Conservation (phyloP, 352 stramenopile species). For the Pythium inflatum region DNA sequence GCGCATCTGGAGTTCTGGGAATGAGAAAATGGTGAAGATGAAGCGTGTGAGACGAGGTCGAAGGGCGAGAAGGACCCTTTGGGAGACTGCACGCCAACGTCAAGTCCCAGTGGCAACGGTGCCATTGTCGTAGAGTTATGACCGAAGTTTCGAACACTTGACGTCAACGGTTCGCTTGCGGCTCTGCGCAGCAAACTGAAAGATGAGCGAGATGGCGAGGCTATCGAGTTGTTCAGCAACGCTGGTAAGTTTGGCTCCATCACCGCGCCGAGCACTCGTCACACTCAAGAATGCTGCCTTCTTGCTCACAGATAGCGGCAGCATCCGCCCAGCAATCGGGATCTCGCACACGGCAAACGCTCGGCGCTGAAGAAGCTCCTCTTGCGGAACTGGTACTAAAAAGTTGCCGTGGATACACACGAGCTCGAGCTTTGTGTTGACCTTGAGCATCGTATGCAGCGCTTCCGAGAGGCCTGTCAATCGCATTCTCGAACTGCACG, state of each 20-base stretch:
- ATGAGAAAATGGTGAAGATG: too few species aligned
- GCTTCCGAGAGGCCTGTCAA: neutral
- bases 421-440: neutral
- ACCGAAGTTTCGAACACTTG: slow-evolving; percentile 5
- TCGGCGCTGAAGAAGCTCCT: neutral
- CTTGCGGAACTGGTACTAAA: neutral
- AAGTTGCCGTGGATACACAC: neutral
- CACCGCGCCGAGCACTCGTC: neutral
- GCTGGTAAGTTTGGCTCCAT: neutral
- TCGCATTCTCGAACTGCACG: neutral
- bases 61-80: too few species aligned
- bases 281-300: slow-evolving; percentile 6
- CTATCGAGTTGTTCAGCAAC: neutral
- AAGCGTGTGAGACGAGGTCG: too few species aligned
- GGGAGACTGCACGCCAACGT: too few species aligned
- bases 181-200: slow-evolving; percentile 10
- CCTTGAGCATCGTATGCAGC: neutral
- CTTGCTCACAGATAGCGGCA: slow-evolving; percentile 1
- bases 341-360: neutral
- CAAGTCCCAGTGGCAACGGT: too few species aligned
- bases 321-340: slow-evolving; percentile 1
- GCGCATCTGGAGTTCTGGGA: too few species aligned
- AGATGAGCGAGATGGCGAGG: slow-evolving; percentile 3
- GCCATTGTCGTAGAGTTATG: too few species aligned
- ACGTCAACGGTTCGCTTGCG: slow-evolving; percentile 1